Percentiles rank a stretch among this genome's conserved stretches.
These are phyloP conservation scores for Solanum okadae DNA, from an alignment of 257 asterid genomes.

Conservation along the genomic window DNA sequence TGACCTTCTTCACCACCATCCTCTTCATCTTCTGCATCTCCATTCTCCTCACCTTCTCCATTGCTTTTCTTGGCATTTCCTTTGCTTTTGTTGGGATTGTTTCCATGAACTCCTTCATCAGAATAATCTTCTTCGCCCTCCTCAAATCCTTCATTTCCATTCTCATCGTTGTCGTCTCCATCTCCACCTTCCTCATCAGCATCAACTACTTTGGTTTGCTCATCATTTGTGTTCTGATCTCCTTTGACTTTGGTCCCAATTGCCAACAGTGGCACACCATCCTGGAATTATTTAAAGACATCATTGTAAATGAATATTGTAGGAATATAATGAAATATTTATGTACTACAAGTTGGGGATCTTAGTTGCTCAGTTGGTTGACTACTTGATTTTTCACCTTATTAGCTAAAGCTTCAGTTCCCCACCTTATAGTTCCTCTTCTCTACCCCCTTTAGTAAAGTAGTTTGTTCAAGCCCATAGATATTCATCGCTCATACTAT, in stretches of 20 bases:
- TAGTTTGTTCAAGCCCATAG: neutral
- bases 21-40: slow-evolving; percentile 18
- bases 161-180: slow-evolving; percentile 11
- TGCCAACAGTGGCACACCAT: slow-evolving; percentile 8
- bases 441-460: neutral
- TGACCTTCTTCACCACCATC: slow-evolving; percentile 19
- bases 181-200: slow-evolving; percentile 40
- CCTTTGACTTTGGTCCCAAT: slow-evolving; percentile 11
- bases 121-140: slow-evolving; percentile 28
- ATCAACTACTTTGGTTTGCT: slow-evolving; percentile 24
- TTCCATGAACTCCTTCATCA: slow-evolving; percentile 26
- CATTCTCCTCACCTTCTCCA: slow-evolving; percentile 17
- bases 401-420: neutral
- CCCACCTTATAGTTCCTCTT: neutral
- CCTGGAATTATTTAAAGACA: slow-evolving; percentile 4
- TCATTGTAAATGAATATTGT: neutral
- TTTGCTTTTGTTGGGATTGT: slow-evolving; percentile 28
- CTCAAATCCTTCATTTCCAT: slow-evolving; percentile 17
- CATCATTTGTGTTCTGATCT: neutral
- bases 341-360: neutral
- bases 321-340: neutral
- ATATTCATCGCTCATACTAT: neutral
- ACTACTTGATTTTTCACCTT: neutral
- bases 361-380: no score
- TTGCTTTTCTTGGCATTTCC: slow-evolving; percentile 28